Percentiles rank a stretch among this genome's conserved stretches.
These are phyloP conservation scores for Fibroporia radiculosa DNA, from an alignment of 768 basidiomycete genomes.

Conservation along the genomic window DNA sequence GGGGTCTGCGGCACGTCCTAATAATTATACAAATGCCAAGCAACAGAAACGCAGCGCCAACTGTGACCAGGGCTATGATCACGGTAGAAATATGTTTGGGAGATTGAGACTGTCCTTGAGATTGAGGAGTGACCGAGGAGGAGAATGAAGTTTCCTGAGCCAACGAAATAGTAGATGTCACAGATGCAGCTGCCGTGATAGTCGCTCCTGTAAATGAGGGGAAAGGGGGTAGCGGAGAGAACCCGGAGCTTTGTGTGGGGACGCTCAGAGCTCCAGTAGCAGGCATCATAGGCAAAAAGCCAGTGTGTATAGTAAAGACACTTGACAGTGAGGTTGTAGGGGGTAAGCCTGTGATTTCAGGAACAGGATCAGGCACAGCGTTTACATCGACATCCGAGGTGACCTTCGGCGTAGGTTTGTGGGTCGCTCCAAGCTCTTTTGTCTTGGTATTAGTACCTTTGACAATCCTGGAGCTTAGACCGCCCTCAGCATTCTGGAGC, in stretches of 20 bases:
- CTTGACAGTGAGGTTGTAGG: neutral
- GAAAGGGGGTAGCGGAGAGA: slow-evolving; percentile 15
- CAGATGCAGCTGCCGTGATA: neutral
- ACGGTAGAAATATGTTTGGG: slow-evolving; percentile 36
- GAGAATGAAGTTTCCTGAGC: slow-evolving; percentile 8
- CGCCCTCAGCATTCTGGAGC: neutral
- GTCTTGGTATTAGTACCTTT: neutral
- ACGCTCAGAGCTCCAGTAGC: slow-evolving; percentile 7
- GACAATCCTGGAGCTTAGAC: neutral
- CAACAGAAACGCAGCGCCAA: slow-evolving; percentile 43
- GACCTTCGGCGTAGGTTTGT: slow-evolving; percentile 7
- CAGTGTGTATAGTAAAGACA: slow-evolving; percentile 15
- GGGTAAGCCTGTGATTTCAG: slow-evolving; percentile 33
- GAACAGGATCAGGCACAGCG: slow-evolving; percentile 42
- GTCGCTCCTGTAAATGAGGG: slow-evolving; percentile 8
- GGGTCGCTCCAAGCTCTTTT: neutral
- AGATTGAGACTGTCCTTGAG: neutral
- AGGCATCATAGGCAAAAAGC: slow-evolving; percentile 17
- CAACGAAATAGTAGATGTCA: neutral
- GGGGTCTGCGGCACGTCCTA: slow-evolving; percentile 42
- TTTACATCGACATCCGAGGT: slow-evolving; percentile 20
- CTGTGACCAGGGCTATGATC: slow-evolving; percentile 43
- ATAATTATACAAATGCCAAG: slow-evolving; percentile 40
- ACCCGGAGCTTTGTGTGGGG: slow-evolving; percentile 9
- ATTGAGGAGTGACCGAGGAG: slow-evolving; percentile 6